Percentiles rank a stretch among this genome's conserved stretches.
Conservation (phyloP, 805 yeast species). For the Candida berthetii region DNA sequence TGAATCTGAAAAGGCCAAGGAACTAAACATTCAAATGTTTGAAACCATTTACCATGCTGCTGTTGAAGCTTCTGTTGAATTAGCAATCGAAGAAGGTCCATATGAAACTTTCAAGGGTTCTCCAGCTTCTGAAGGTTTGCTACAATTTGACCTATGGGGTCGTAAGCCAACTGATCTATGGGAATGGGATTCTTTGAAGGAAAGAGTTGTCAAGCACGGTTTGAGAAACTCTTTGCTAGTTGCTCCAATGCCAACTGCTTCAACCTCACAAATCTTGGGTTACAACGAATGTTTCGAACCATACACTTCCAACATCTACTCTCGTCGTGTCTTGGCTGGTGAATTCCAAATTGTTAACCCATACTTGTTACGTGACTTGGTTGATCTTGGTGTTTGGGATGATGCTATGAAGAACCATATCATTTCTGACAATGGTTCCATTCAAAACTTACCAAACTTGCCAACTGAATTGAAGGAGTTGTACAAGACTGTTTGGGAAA, state of each 20-base stretch:
- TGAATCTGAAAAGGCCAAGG: slow-evolving; percentile 74
- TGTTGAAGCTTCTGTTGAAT: slow-evolving; percentile 78
- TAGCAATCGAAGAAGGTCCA: slow-evolving; percentile 63
- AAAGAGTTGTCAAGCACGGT: slow-evolving; percentile 55
- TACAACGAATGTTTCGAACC: slow-evolving; percentile 97
- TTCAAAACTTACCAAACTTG: slow-evolving; percentile 66
- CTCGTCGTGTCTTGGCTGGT: slow-evolving; percentile 87
- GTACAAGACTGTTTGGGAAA: slow-evolving; percentile 97
- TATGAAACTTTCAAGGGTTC: slow-evolving; percentile 77
- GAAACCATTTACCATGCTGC: slow-evolving; percentile 96
- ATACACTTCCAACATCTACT: slow-evolving; percentile 85
- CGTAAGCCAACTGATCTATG: slow-evolving; percentile 71
- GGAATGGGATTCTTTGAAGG: slow-evolving; percentile 79
- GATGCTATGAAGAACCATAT: slow-evolving; percentile 72
- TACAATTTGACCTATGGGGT: slow-evolving; percentile 88
- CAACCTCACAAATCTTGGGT: slow-evolving; percentile 93
- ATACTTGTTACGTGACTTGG: slow-evolving; percentile 75
- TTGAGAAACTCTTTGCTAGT: slow-evolving; percentile 81
- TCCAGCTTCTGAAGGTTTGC: slow-evolving; percentile 79
- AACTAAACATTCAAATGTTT: slow-evolving; percentile 76
- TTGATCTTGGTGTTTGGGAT: slow-evolving; percentile 79
- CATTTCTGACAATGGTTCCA: slow-evolving; percentile 75
- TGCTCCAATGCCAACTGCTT: slow-evolving; percentile 98
- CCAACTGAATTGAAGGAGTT: slow-evolving; percentile 70
- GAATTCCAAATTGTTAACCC: slow-evolving; percentile 92